Percentiles rank a stretch among this genome's conserved stretches.
Evolutionary conservation across 768 basidiomycete genomes (phyloP).

Genomic region (Trametes elegans): DNA sequence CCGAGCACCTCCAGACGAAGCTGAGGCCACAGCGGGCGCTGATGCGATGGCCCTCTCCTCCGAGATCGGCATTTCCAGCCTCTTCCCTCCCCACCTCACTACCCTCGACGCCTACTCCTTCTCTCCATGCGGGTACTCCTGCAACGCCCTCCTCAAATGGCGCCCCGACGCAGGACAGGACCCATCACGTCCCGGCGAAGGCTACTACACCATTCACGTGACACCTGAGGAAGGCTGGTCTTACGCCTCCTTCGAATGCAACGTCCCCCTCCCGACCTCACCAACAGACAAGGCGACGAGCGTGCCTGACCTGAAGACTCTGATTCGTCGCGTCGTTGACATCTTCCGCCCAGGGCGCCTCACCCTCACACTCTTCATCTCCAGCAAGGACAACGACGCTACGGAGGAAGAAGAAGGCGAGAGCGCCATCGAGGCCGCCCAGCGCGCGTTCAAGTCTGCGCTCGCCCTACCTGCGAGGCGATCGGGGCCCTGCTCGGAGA

Average conservation of each 20-base stretch:
- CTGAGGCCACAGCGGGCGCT: constrained; percentile 9
- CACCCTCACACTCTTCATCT: constrained; percentile 88
- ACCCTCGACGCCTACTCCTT: constrained; percentile 92
- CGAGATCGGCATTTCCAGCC: constrained; percentile 71
- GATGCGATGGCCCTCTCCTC: constrained; percentile 64
- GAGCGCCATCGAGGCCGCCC: constrained; percentile 65
- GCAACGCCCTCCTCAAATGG: constrained; percentile 85
- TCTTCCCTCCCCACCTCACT: constrained; percentile 79
- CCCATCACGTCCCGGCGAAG: constrained; percentile 54
- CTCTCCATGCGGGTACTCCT: constrained; percentile 92
- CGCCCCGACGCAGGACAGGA: constrained; percentile 35
- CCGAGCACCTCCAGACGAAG: constrained; percentile 38
- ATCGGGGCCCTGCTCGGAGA: constrained; percentile 5
- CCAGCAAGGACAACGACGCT: constrained; percentile 50
- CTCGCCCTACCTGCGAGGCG: constrained; percentile 35
- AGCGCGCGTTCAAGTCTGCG: constrained; percentile 70
- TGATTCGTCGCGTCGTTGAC: constrained; percentile 83
- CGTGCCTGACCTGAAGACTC: constrained; percentile 75
- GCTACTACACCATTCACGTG: constrained; percentile 98
- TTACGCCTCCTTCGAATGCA: constrained; percentile 98
- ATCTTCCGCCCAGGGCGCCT: constrained; percentile 92
- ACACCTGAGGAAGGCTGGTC: constrained; percentile 98
- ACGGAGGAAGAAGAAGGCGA: constrained; percentile 48
- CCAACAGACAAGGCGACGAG: constrained; percentile 33
- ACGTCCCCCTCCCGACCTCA: constrained; percentile 65